These are phyloP conservation scores for Penicillium sp. DNA, from an alignment of 2,329 filamentous ascomycete genomes.

Conservation along the genomic window DNA sequence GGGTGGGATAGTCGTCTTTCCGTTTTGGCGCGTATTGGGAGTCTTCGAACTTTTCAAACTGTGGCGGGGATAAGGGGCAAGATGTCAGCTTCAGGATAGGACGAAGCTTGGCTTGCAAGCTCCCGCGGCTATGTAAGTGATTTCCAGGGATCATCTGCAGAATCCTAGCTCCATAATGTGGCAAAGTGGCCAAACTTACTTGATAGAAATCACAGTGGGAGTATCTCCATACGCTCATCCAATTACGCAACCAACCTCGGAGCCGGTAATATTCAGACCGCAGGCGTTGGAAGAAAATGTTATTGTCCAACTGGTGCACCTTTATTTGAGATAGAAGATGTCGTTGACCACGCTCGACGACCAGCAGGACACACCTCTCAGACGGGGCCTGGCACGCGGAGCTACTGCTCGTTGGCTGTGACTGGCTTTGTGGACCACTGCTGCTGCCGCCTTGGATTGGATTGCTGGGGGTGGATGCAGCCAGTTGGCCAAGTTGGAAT, in stretches of 20 bases:
- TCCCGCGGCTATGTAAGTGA: too few relatives aligned
- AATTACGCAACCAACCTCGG: not conserved
- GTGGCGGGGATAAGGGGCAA: rapidly evolving
- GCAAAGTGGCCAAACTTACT: not conserved
- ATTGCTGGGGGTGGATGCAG: too few relatives aligned
- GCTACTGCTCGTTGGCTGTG: not conserved
- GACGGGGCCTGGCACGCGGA: not conserved
- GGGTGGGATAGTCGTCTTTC: not conserved
- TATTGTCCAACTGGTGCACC: not conserved
- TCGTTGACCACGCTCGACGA: not conserved
- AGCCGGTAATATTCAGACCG: not conserved
- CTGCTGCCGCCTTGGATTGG: too few relatives aligned
- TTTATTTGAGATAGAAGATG: not conserved
- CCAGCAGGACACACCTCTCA: not conserved
- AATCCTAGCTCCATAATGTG: too few relatives aligned
- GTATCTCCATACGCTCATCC: constrained; percentile 5
- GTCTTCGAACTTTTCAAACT: constrained; percentile 4
- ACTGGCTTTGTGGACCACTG: not conserved
- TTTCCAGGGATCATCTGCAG: too few relatives aligned
- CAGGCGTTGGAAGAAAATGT: not conserved
- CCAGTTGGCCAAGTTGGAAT: too few relatives aligned
- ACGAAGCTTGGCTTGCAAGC: too few relatives aligned
- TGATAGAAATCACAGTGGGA: constrained; percentile 8
- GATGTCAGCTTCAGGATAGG: too few relatives aligned
- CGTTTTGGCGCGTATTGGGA: not conserved